Base-by-base conservation (phyloP, 805 yeast genomes). In the Tetrapisispora arboricola region DNA sequence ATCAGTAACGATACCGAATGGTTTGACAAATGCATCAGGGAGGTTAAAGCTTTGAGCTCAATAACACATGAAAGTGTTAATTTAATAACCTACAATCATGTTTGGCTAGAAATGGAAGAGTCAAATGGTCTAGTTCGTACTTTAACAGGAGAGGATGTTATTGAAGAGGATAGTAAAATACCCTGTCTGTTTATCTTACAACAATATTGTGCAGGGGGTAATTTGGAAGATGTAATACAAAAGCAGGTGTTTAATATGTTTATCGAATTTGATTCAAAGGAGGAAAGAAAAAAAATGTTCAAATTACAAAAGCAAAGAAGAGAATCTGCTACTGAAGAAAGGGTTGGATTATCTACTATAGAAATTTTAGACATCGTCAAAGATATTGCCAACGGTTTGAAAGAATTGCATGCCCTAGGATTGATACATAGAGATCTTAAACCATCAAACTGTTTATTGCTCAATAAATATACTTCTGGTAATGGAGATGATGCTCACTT, bases 201-300 rank as follows among this genome's bases (percentile, higher is more conserved):
- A 58, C 95, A 87, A 54, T 87, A 82, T 55, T 87, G 95, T 54
- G 80, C 76, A 38, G 95, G 95, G 13, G 96, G 95, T 0, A 85
- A 85, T 32, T 60, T 87, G 42, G 95, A 87, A 51, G 83, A 78
- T 40, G 70, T 80, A 47, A 66, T 81, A 1, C 49, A 58, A 6
- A 53, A 56, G 18, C 51, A 57, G 28, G 58, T 59, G 1, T 44
- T 55, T 63, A 39, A 54, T 57, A 68, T 47, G 71, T 73, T 25
- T 17, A 24, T 17, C 3, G 40, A 41, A 16, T 32, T 31, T 25
- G 9, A 3, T 8, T 49, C 66, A 12, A 53, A 58, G 7, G 62
- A 67, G 21, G 59, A 68, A 47, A 71, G 73, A 43, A 66, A 60
- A 48, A 47, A 54, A 39, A 51, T 53, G 36, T 56, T 60, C 18